These are phyloP conservation scores for Fusarium protoensiforme DNA, from an alignment of 2,329 filamentous ascomycete genomes.

Conservation along the genomic window DNA sequence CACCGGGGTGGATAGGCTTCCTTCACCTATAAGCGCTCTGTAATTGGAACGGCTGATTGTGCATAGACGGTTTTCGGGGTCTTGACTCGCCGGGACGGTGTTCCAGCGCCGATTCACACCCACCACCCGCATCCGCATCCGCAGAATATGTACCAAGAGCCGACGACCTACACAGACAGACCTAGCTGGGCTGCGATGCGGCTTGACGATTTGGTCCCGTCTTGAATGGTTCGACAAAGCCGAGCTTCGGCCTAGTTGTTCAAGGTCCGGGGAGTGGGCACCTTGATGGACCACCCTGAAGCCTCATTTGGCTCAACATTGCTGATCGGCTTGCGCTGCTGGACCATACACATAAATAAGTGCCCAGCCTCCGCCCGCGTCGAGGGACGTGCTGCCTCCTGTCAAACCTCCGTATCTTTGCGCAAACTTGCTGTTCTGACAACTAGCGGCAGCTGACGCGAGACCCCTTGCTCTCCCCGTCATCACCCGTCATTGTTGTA, in stretches of 20 bases:
- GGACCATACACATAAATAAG: slow-evolving; percentile 34
- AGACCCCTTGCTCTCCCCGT: slow-evolving; percentile 18
- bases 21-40: slow-evolving; percentile 21
- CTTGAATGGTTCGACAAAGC: slow-evolving; percentile 30
- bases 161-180: slow-evolving; percentile 3
- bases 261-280: slow-evolving; percentile 34
- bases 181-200: slow-evolving; percentile 13
- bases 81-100: slow-evolving; percentile 10
- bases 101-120: slow-evolving; percentile 3
- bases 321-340: slow-evolving; percentile 16
- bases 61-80: slow-evolving; percentile 17
- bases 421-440: not conserved
- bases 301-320: slow-evolving; percentile 9
- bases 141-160: slow-evolving; percentile 14
- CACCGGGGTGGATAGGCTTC: slow-evolving; percentile 26
- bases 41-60: slow-evolving; percentile 29
- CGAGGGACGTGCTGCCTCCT: not conserved
- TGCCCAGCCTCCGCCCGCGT: not conserved
- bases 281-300: slow-evolving; percentile 40
- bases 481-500: slow-evolving; percentile 22
- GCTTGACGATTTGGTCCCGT: slow-evolving; percentile 11
- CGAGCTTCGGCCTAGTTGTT: slow-evolving; percentile 19
- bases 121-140: not conserved
- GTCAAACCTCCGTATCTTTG: slow-evolving; percentile 20
- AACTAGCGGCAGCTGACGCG: slow-evolving; percentile 31